Conservation (phyloP, 1,284 basidiomycete species). For the Ustilago trichophora region DNA sequence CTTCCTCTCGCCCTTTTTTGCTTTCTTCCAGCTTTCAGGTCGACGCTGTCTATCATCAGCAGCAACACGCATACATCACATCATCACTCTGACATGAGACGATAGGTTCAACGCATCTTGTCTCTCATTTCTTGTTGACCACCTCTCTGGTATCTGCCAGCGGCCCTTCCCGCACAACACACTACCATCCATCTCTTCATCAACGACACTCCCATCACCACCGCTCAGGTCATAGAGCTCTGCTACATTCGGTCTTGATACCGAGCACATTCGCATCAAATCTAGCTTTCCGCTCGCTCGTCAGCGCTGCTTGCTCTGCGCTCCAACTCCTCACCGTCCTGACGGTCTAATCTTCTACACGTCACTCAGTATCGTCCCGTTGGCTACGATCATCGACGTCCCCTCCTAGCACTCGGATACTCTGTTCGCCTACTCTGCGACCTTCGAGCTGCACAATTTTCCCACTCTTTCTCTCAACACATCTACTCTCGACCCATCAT, state of each 20-base stretch:
- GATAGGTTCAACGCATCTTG: not conserved
- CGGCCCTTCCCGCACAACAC: constrained; percentile 6
- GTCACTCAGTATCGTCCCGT: constrained; percentile 40
- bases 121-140: no score
- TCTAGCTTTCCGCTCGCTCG: no score
- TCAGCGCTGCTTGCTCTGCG: no score
- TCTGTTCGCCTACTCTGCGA: constrained; percentile 35
- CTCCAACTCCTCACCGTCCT: constrained; percentile 1
- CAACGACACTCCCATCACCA: not conserved
- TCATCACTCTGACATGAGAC: not conserved
- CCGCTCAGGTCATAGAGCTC: constrained; percentile 15
- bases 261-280: no score
- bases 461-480: no score
- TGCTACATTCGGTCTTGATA: not conserved
- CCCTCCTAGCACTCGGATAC: constrained; percentile 7
- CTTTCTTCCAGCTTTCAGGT: no score
- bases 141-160: constrained; percentile 1
- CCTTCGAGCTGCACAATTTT: constrained; percentile 18
- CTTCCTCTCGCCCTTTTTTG: no score
- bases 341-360: constrained; percentile 5
- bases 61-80: not conserved
- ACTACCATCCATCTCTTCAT: not conserved
- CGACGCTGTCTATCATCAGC: not conserved
- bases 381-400: constrained; percentile 40
- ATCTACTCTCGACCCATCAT: not conserved